Conservation (phyloP, 2,329 filamentous ascomycete genomes). For the Fusarium aywerte region DNA sequence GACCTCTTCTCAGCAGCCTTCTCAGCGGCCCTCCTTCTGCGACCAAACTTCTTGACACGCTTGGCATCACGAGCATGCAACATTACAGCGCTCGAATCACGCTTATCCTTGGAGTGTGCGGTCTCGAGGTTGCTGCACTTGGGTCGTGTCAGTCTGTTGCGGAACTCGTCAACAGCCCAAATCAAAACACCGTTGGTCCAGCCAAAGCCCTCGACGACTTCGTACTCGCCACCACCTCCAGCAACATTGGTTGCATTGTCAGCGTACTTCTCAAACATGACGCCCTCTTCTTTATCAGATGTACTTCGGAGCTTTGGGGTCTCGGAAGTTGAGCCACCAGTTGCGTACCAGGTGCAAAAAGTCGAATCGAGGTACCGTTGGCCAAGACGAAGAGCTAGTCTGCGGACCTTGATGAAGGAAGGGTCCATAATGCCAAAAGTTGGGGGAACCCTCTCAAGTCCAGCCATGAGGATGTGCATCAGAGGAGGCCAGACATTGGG, state of each 20-base stretch:
- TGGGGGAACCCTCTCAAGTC: conserved; percentile 68
- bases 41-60: conserved; percentile 61
- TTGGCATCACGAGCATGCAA: conserved; percentile 58
- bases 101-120: conserved; percentile 51
- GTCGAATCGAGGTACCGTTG: conserved; percentile 75
- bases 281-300: conserved; percentile 58
- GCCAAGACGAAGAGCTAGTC: conserved; percentile 66
- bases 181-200: conserved; percentile 77
- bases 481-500: conserved; percentile 77
- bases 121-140: conserved; percentile 64
- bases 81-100: conserved; percentile 58
- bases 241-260: conserved; percentile 69
- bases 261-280: conserved; percentile 77
- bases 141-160: conserved; percentile 63
- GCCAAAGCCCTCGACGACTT: conserved; percentile 75
- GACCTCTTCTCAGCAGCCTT: conserved; percentile 29
- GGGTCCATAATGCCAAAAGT: conserved; percentile 65
- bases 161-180: conserved; percentile 73
- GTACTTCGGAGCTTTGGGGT: conserved; percentile 63
- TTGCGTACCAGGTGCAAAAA: conserved; percentile 77
- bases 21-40: conserved; percentile 30
- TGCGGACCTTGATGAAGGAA: conserved; percentile 63
- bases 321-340: conserved; percentile 68
- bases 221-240: conserved; percentile 74
- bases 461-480: conserved; percentile 71